phyloP scores from a whole-genome alignment of 2,329 filamentous ascomycete species.

The Pseudocercospora fijiensis region DNA sequence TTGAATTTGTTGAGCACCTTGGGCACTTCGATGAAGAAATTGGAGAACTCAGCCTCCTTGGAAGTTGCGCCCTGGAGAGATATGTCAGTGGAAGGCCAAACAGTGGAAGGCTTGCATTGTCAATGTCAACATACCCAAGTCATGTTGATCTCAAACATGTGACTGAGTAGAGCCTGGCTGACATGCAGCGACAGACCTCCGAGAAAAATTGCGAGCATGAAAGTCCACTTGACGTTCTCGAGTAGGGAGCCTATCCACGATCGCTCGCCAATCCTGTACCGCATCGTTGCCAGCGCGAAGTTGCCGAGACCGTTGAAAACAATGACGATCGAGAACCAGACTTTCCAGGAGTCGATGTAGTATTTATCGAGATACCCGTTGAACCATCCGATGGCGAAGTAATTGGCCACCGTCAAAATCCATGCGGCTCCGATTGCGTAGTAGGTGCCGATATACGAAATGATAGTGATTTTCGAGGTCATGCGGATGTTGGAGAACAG shows the following conservation, averaged over 20 bases:
- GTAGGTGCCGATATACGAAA: slow-evolving; percentile 70
- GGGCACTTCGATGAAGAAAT: slow-evolving; percentile 82
- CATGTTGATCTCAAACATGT: slow-evolving; percentile 86
- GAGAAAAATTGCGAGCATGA: slow-evolving; percentile 73
- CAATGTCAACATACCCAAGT: slow-evolving; percentile 55
- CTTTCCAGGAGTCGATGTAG: slow-evolving; percentile 66
- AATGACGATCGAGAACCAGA: slow-evolving; percentile 62
- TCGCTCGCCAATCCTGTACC: slow-evolving; percentile 60
- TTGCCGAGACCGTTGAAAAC: slow-evolving; percentile 65
- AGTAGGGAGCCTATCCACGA: slow-evolving; percentile 51
- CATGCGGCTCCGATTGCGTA: slow-evolving; percentile 69
- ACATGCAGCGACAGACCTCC: slow-evolving; percentile 80
- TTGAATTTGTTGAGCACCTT: slow-evolving; percentile 78
- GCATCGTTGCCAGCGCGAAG: slow-evolving; percentile 60
- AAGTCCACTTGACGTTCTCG: slow-evolving; percentile 64
- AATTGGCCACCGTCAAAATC: slow-evolving; percentile 67
- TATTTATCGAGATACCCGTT: slow-evolving; percentile 65
- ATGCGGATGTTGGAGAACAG: slow-evolving; percentile 61
- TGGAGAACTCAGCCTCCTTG: slow-evolving; percentile 77
- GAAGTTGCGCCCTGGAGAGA: slow-evolving; percentile 62
- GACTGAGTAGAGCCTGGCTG: slow-evolving; percentile 72
- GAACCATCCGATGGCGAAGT: slow-evolving; percentile 70
- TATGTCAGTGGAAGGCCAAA: neutral
- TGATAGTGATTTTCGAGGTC: slow-evolving; percentile 68
- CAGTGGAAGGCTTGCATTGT: neutral